Percentiles rank a stretch among this genome's conserved stretches.
Evolutionary conservation across 2,329 filamentous ascomycete genomes (phyloP).

Genomic region (Fusarium nanum): DNA sequence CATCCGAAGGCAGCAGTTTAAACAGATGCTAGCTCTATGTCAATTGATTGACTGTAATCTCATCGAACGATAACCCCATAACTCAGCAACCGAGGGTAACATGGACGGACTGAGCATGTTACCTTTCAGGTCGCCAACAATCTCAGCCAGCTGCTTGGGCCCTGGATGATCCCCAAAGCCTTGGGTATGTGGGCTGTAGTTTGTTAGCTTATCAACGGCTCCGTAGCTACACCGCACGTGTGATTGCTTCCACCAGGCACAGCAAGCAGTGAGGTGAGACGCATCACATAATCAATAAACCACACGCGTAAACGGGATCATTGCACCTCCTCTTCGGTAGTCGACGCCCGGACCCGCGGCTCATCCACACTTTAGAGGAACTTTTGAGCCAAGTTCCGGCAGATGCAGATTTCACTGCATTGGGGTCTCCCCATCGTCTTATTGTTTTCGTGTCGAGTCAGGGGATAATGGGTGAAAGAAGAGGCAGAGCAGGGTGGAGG

Average conservation of each 20-base stretch:
- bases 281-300: conserved; percentile 5
- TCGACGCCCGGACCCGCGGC: conserved; percentile 35
- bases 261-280: neutral
- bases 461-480: conserved; percentile 13
- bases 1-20: conserved; percentile 29
- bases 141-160: conserved; percentile 31
- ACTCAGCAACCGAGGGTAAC: conserved; percentile 31
- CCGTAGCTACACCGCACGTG: conserved; percentile 27
- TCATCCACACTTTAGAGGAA: conserved; percentile 27
- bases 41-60: conserved; percentile 16
- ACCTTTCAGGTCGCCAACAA: conserved; percentile 23
- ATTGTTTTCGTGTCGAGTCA: conserved; percentile 25
- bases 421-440: conserved; percentile 13
- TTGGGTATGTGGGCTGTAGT: conserved; percentile 9
- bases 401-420: conserved; percentile 35
- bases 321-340: conserved; percentile 20
- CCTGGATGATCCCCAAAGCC: conserved; percentile 20
- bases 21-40: conserved; percentile 3
- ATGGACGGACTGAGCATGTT: conserved; percentile 25
- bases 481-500: neutral
- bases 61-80: conserved; percentile 22
- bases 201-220: conserved; percentile 2
- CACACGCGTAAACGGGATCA: conserved; percentile 17
- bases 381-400: conserved; percentile 37
- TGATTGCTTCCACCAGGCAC: conserved; percentile 6